phyloP scores from a whole-genome alignment of 2,329 filamentous ascomycete species.

The Penicillium sp. region DNA sequence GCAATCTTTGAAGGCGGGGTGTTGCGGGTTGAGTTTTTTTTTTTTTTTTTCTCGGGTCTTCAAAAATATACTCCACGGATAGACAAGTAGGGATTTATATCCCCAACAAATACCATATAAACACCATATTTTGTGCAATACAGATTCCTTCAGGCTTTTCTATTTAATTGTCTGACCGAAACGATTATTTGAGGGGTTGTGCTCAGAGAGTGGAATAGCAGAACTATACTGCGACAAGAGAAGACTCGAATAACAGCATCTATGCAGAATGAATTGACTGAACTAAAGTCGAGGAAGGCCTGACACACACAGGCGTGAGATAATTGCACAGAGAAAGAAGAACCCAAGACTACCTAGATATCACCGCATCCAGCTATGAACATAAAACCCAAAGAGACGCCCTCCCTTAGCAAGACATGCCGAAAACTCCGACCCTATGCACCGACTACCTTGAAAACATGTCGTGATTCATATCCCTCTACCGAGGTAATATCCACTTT shows the following conservation, averaged over 20 bases:
- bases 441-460: conserved; percentile 42
- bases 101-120: background rate
- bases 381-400: conserved; percentile 29
- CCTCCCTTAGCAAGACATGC: conserved; percentile 24
- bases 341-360: conserved; percentile 4
- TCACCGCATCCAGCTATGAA: conserved; percentile 11
- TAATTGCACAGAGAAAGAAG: background rate
- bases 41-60: conserved; percentile 17
- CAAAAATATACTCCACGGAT: conserved; percentile 10
- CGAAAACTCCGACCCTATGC: conserved; percentile 41
- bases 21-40: conserved; percentile 19
- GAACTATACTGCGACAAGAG: background rate
- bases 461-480: conserved; percentile 49
- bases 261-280: background rate
- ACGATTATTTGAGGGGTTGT: background rate
- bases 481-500: conserved; percentile 56
- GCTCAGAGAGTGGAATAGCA: background rate
- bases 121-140: background rate
- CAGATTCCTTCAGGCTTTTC: background rate
- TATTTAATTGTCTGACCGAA: background rate
- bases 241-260: background rate
- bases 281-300: conserved; percentile 1
- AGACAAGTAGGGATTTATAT: background rate
- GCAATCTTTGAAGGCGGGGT: conserved; percentile 16
- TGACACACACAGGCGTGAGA: conserved; percentile 1